Percentiles rank a stretch among this genome's conserved stretches.
phyloP scores from a whole-genome alignment of 139 green algal species.

The Coelastrella sp. region DNA sequence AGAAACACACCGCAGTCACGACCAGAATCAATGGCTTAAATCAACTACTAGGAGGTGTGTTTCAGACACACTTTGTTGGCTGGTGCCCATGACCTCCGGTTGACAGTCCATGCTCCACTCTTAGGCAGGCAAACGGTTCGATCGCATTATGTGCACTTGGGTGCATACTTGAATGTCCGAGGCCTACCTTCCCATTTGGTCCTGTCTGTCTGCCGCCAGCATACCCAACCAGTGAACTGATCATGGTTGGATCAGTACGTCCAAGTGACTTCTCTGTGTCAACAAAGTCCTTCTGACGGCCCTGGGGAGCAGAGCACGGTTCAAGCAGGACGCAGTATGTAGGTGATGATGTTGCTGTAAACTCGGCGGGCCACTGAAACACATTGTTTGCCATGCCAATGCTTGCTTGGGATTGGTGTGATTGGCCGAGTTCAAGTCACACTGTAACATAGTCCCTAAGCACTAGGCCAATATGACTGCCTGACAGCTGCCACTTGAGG shows the following conservation, averaged over 20 bases:
- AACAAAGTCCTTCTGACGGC: slow-evolving; percentile 79
- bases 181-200: slow-evolving; percentile 30
- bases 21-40: not conserved
- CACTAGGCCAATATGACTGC: too few species aligned
- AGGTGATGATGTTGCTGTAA: not conserved
- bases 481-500: too few species aligned
- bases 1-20: not conserved
- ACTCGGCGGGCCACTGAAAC: not conserved
- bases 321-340: not conserved
- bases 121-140: not conserved
- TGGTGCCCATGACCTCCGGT: too few species aligned
- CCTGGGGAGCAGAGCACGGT: not conserved
- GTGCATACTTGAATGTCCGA: not conserved
- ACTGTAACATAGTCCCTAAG: too few species aligned
- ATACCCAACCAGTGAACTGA: slow-evolving; percentile 79
- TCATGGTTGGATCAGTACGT: slow-evolving; percentile 26
- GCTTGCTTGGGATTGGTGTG: too few species aligned
- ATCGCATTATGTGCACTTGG: not conserved
- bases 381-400: too few species aligned
- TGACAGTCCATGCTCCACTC: too few species aligned
- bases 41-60: too few species aligned
- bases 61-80: too few species aligned
- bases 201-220: slow-evolving; percentile 55
- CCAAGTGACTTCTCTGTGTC: slow-evolving; percentile 71
- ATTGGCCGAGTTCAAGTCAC: too few species aligned